A percentile compares a stretch with the other conserved stretches of the same genome.
Conservation (phyloP, 2,329 filamentous ascomycete genomes). For the Xylaria sp. region DNA sequence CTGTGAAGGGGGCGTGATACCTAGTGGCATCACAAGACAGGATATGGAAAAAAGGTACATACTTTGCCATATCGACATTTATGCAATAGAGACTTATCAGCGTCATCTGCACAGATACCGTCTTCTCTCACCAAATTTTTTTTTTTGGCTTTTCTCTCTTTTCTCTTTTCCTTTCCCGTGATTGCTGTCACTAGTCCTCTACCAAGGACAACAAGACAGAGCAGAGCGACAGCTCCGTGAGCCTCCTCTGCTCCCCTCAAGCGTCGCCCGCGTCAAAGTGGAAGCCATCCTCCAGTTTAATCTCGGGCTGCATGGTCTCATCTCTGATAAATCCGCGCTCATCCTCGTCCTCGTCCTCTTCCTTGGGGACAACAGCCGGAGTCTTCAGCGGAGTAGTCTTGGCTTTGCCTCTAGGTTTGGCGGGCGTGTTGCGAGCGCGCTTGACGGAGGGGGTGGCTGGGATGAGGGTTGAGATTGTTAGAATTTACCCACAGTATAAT, state of each 20-base stretch:
- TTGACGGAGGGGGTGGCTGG: conserved; percentile 3
- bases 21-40: no score
- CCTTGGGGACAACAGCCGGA: background rate
- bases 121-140: background rate
- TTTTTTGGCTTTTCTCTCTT: background rate
- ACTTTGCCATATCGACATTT: conserved; percentile 4
- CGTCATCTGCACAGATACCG: background rate
- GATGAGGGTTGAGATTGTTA: background rate
- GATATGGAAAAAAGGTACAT: background rate
- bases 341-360: background rate
- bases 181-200: background rate
- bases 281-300: no score
- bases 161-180: background rate
- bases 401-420: background rate
- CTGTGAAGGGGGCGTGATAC: background rate
- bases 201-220: background rate
- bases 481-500: background rate
- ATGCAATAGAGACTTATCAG: background rate
- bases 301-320: no score
- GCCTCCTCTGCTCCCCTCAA: no score
- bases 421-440: conserved; percentile 18
- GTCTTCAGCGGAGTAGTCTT: background rate
- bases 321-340: no score
- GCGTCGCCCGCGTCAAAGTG: background rate
- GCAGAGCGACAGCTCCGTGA: no score